A percentile compares a stretch with the other conserved stretches of the same genome.
Evolutionary conservation across 257 asterid species (phyloP).

Genomic region (Verbascum thapsus): DNA sequence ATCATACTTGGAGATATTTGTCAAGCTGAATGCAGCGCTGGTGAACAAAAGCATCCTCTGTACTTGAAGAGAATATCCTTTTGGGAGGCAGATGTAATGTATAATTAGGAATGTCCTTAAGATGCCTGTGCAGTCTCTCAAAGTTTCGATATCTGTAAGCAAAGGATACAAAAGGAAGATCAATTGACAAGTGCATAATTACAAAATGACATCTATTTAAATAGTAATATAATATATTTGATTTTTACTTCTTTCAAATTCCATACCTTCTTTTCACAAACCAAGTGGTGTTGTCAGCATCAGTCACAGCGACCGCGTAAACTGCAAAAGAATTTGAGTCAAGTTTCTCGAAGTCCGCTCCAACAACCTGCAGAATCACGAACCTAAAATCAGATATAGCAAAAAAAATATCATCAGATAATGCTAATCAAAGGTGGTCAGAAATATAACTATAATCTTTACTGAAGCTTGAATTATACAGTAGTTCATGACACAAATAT

Average conservation of each 20-base stretch:
- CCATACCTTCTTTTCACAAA: constrained; percentile 86
- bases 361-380: constrained; percentile 64
- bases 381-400: constrained; percentile 34
- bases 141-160: constrained; percentile 78
- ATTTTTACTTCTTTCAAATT: constrained; percentile 24
- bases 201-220: too few relatives aligned
- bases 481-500: constrained; percentile 10
- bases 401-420: constrained; percentile 25
- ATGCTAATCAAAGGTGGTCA: constrained; percentile 21
- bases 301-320: constrained; percentile 82
- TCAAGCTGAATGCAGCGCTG: constrained; percentile 92
- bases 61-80: constrained; percentile 92
- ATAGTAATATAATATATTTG: constrained; percentile 7
- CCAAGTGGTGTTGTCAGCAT: constrained; percentile 72
- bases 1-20: constrained; percentile 81
- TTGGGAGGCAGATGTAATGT: constrained; percentile 92
- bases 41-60: constrained; percentile 85
- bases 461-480: constrained; percentile 20
- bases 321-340: constrained; percentile 88
- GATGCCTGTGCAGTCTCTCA: constrained; percentile 87
- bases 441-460: constrained; percentile 11
- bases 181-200: constrained; percentile 21
- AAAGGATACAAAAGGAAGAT: constrained; percentile 29
- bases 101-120: constrained; percentile 90
- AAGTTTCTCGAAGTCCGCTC: constrained; percentile 92